phyloP scores from a whole-genome alignment of 2,329 filamentous ascomycete genomes.

The Talaromyces sp. region DNA sequence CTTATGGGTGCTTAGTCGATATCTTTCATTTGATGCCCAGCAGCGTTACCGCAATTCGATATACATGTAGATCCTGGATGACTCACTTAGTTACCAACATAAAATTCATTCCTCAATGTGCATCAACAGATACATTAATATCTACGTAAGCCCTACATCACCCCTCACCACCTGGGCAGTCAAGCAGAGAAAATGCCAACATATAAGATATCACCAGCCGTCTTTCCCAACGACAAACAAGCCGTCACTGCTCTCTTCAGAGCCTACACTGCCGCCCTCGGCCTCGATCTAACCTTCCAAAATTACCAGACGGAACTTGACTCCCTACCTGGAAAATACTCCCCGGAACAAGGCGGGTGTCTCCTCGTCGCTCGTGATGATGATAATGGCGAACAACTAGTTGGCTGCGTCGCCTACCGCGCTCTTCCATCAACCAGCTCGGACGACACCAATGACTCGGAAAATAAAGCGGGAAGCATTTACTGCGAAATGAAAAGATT shows the following conservation, averaged over 20 bases:
- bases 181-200: background rate
- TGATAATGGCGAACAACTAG: slow-evolving; percentile 11
- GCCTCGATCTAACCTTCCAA: slow-evolving; percentile 57
- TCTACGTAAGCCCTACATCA: background rate
- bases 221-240: slow-evolving; percentile 41
- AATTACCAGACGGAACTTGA: slow-evolving; percentile 52
- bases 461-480: background rate
- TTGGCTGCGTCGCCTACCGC: slow-evolving; percentile 53
- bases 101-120: too few species aligned
- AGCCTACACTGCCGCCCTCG: slow-evolving; percentile 44
- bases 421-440: slow-evolving; percentile 18
- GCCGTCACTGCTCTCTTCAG: slow-evolving; percentile 44
- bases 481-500: slow-evolving; percentile 58
- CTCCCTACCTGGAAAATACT: slow-evolving; percentile 54
- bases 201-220: slow-evolving; percentile 35
- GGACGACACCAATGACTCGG: background rate
- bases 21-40: too few species aligned
- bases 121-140: background rate
- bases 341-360: slow-evolving; percentile 42
- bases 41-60: too few species aligned
- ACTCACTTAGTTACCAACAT: background rate
- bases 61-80: background rate
- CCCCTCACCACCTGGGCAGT: too few species aligned
- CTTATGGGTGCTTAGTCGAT: background rate
- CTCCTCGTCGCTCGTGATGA: slow-evolving; percentile 46